Evolutionary conservation across 352 stramenopile species (phyloP).

Genomic region (Globisporangium cystogenes): DNA sequence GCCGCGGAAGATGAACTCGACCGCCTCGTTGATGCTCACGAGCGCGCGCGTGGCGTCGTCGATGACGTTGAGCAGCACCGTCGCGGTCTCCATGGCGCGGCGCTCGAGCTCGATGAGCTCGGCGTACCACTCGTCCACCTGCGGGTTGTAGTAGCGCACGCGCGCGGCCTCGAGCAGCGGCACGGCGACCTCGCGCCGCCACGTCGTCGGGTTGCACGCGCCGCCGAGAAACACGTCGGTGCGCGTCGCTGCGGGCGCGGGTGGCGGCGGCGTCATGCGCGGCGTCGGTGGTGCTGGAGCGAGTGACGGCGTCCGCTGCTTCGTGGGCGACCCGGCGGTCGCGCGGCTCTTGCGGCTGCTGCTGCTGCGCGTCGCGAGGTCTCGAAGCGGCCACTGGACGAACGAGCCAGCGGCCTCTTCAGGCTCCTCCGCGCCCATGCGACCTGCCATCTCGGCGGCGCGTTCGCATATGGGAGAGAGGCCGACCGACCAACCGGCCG

Average conservation of each 20-base stretch:
- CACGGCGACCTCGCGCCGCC: constrained; percentile 71
- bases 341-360: too few species aligned
- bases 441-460: too few species aligned
- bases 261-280: too few species aligned
- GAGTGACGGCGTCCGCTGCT: too few species aligned
- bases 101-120: constrained; percentile 78
- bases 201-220: constrained; percentile 87
- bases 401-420: too few species aligned
- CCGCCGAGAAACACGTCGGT: constrained; percentile 77
- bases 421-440: too few species aligned
- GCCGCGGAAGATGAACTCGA: constrained; percentile 80
- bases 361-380: too few species aligned
- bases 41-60: constrained; percentile 72
- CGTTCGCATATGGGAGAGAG: too few species aligned
- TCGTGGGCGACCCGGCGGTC: too few species aligned
- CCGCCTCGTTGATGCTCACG: constrained; percentile 83
- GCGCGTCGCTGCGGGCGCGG: background rate
- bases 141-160: constrained; percentile 84
- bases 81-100: constrained; percentile 71
- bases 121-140: constrained; percentile 87
- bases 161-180: constrained; percentile 57
- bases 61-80: constrained; percentile 84
- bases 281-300: too few species aligned
- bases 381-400: too few species aligned
- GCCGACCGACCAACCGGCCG: too few species aligned